Evolutionary conservation across 768 basidiomycete species (phyloP), one percentile per base, ranked within the genome.

Genomic region (Tulasnella sp.): DNA sequence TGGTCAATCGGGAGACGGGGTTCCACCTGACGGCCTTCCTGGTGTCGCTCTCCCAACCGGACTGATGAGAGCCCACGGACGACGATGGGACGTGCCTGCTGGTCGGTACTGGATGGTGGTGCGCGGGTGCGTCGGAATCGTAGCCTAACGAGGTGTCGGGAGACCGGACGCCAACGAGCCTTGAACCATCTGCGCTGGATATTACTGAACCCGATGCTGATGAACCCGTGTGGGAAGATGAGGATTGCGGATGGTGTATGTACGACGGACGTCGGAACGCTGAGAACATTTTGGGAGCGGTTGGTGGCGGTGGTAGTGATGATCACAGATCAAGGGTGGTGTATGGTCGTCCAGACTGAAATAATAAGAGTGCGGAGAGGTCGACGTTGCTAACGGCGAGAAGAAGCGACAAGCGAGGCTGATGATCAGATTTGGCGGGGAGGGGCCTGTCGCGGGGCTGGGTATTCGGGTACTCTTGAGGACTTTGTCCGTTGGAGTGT

Each of bases 11-110:
- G 26, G 46, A 55, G 26, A 20, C 23, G 3, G 42, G 61, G 69
- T 77, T 77, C 77, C 77, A 77, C 69, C 77, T 23, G 20, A 77
- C 77, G 61, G 77, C 26, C 44, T 77, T 77, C 23, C 77, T 70
- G 39, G 77, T 72, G 5, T 75, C 74, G 44, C 39, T 40, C 35
- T 75, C 74, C 74, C 74, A 75, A 48, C 74, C 74, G 3, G 40
- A 75, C 26, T 74, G 26, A 7, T 57, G 51, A 48, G 44, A 46
- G 6, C 57, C 75, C 44, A 76, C 44, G 73, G 73, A 40, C 3
- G 73, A 74, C 39, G 73, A 74, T 5, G 73, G 57, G 6, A 61
- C 13, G n/a, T 61, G 57, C 20, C 57, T 9, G 29, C 57, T 61
- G 57, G 57, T 26, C 9, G 57, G 57, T 61, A 13, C 4, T 61